A percentile compares a stretch with the other conserved stretches of the same genome.
These are phyloP conservation scores for Mycena kentingensis DNA, from an alignment of 768 basidiomycete species.

Conservation along the genomic window DNA sequence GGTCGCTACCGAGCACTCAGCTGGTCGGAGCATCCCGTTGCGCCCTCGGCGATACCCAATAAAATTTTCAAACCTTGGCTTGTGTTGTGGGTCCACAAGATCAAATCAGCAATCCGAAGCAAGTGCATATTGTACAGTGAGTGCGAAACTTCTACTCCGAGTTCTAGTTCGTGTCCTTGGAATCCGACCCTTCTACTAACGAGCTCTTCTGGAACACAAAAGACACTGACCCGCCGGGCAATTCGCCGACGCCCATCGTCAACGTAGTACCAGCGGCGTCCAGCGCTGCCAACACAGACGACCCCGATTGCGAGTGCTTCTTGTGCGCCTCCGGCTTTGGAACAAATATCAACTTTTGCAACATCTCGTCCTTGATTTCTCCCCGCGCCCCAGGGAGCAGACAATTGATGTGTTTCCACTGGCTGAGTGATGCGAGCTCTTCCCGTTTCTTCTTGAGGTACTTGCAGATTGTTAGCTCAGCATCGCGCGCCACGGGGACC, in stretches of 20 bases:
- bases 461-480: conserved; percentile 37
- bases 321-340: conserved; percentile 4
- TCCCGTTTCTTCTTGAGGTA: conserved; percentile 68
- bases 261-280: conserved; percentile 43
- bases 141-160: background rate
- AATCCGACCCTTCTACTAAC: conserved; percentile 17
- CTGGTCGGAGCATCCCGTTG: no score
- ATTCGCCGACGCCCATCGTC: conserved; percentile 35
- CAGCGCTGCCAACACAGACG: conserved; percentile 53
- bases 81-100: no score
- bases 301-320: conserved; percentile 32
- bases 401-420: conserved; percentile 88
- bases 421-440: conserved; percentile 68
- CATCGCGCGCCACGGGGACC: background rate
- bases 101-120: no score
- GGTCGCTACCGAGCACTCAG: no score
- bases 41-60: no score
- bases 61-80: no score
- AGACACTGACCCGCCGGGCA: conserved; percentile 70
- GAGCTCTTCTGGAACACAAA: conserved; percentile 73
- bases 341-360: conserved; percentile 51
- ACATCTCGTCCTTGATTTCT: conserved; percentile 64
- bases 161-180: conserved; percentile 4
- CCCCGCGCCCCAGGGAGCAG: conserved; percentile 46
- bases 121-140: background rate